Base-by-base conservation (phyloP, 2,329 filamentous ascomycete genomes). In the Colletotrichum liaoningense region DNA sequence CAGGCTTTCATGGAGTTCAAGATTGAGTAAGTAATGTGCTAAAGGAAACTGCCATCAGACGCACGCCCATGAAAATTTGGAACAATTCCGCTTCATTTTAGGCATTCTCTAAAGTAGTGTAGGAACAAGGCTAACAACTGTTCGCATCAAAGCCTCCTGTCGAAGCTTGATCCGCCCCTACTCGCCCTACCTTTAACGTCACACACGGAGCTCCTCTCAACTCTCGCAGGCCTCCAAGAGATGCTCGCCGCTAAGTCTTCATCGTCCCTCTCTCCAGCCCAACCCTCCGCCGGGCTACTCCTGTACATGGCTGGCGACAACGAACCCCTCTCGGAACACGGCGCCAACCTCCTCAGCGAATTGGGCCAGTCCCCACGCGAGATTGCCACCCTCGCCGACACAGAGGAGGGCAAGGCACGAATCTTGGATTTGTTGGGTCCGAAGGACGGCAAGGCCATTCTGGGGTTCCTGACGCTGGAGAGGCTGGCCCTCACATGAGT, bases 1-100 rank as follows among this genome's bases (percentile, higher is more conserved):
- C 77, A 79, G 33, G 64, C 77, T 1, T 82, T 87, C 66, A 83
- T 84, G 79, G 79, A 78, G 19, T 77, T 90, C 46, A 87, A 90
- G 64, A 79, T 85, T 62, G 78, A 84, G 86, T 88, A 77, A 75
- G 83, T 71, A 7, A 4, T 42, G 14, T 9, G 8, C 46, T 9
- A 3, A 22, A 5, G 16, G 19, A 49, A 49, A 42, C 16, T 42
- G 38, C 8, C 7, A 49, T 49, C 7, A n/a, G 19, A 22, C 42
- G 19, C 42, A 8, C 7, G 8, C 24, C 63, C 52, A 28, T 66
- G 59, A 42, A 65, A 58, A 35, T 7, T 3, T 8, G 38, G 7
- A 19, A 16, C 16, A 42, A 19, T 19, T 22, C 42, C 16, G 9
- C 9, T 26, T 5, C 16, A 22, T 56, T 7, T 1, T 22, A 7